These are phyloP conservation scores for Vitis amurensis DNA, from an alignment of 164 flowering plant species.

Conservation along the genomic window DNA sequence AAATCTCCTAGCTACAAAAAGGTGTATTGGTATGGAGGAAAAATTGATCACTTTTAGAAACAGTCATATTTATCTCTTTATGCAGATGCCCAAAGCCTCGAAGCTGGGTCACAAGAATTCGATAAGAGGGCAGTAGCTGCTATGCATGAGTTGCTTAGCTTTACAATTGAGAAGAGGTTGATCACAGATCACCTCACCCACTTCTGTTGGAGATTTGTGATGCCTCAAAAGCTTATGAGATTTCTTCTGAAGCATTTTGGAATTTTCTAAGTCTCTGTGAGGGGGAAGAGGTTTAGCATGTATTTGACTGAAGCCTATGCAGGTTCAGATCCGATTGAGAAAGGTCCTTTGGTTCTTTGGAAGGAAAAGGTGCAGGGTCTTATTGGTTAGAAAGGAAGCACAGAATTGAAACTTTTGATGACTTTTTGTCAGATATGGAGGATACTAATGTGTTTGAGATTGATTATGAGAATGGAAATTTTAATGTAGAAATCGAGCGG, in stretches of 20 bases:
- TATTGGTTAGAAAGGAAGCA: constrained; percentile 67
- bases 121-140: constrained; percentile 89
- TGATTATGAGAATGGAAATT: no score
- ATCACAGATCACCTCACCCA: constrained; percentile 90
- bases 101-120: constrained; percentile 81
- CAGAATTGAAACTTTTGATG: constrained; percentile 46
- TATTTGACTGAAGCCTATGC: constrained; percentile 86
- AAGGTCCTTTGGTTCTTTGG: constrained; percentile 81
- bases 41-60: constrained; percentile 77
- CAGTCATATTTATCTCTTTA: constrained; percentile 80
- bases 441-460: constrained; percentile 12
- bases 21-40: constrained; percentile 54
- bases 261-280: constrained; percentile 90
- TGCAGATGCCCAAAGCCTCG: constrained; percentile 74
- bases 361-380: constrained; percentile 68
- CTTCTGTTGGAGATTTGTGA: constrained; percentile 66
- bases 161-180: constrained; percentile 79
- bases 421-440: constrained; percentile 52
- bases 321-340: constrained; percentile 75
- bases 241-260: constrained; percentile 85
- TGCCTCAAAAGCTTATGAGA: constrained; percentile 95
- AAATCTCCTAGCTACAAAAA: constrained; percentile 71
- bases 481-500: no score
- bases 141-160: constrained; percentile 91
- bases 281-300: constrained; percentile 86